These are phyloP conservation scores for Ophiosphaerella korrae DNA, from an alignment of 2,329 filamentous ascomycete genomes.

Conservation along the genomic window DNA sequence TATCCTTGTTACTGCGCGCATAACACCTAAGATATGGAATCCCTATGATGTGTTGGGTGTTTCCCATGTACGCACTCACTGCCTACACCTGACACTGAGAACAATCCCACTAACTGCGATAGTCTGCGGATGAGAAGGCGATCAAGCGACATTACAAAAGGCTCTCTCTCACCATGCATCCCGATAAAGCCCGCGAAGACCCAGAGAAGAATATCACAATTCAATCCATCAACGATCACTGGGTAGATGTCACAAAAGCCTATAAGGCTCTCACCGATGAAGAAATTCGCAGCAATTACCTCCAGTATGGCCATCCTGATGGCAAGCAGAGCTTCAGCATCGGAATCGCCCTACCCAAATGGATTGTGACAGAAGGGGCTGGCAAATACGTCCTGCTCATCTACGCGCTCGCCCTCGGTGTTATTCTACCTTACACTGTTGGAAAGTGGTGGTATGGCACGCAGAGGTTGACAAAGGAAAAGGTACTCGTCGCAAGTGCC, in stretches of 20 bases:
- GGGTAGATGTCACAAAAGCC: slow-evolving; percentile 94
- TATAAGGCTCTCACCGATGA: slow-evolving; percentile 98
- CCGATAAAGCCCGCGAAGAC: slow-evolving; percentile 89
- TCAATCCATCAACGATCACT: slow-evolving; percentile 82
- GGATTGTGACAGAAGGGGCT: slow-evolving; percentile 90
- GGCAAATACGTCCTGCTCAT: slow-evolving; percentile 93
- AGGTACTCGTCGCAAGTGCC: slow-evolving; percentile 88
- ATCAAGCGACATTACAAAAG: slow-evolving; percentile 92
- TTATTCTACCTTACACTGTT: slow-evolving; percentile 88
- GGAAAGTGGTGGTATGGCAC: slow-evolving; percentile 99
- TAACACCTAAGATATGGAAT: slow-evolving; percentile 83
- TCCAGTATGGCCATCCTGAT: slow-evolving; percentile 94
- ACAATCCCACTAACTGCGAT: slow-evolving; percentile 32
- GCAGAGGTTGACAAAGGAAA: slow-evolving; percentile 89
- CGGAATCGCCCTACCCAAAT: slow-evolving; percentile 91
- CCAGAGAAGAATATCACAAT: slow-evolving; percentile 84
- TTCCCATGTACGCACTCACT: slow-evolving; percentile 65
- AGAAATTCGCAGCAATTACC: slow-evolving; percentile 94
- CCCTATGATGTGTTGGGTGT: slow-evolving; percentile 94
- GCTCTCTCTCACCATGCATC: slow-evolving; percentile 84
- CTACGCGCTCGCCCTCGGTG: slow-evolving; percentile 85
- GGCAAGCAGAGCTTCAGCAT: slow-evolving; percentile 99
- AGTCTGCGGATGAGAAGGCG: slow-evolving; percentile 83
- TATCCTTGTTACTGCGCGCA: slow-evolving; percentile 76
- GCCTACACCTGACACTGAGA: slow-evolving; percentile 1